phyloP scores from a whole-genome alignment of 768 basidiomycete species.

The Amanita fuliginea region DNA sequence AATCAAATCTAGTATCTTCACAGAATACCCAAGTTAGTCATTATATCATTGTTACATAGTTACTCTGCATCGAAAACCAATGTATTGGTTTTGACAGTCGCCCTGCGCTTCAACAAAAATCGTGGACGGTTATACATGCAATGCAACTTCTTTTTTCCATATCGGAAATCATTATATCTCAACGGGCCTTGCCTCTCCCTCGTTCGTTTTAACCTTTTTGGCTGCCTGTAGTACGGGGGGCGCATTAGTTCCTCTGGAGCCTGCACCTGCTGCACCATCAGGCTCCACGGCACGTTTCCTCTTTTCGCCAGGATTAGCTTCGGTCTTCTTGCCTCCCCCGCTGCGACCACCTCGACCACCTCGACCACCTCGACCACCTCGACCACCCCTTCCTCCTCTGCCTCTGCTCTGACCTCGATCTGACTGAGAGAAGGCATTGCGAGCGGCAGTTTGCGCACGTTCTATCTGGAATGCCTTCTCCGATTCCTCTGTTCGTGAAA shows the following conservation, averaged over 20 bases:
- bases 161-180: neutral
- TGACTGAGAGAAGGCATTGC: slow-evolving; percentile 27
- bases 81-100: too few relatives aligned
- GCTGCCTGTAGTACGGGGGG: slow-evolving; percentile 37
- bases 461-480: slow-evolving; percentile 67
- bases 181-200: slow-evolving; percentile 15
- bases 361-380: slow-evolving; percentile 13
- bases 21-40: too few relatives aligned
- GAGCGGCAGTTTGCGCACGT: slow-evolving; percentile 61
- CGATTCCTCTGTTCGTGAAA: slow-evolving; percentile 41
- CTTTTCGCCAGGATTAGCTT: slow-evolving; percentile 55
- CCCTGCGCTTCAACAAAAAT: too few relatives aligned
- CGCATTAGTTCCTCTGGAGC: slow-evolving; percentile 50
- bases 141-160: neutral
- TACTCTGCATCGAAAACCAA: too few relatives aligned
- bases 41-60: too few relatives aligned
- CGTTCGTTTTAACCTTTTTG: slow-evolving; percentile 36
- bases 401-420: slow-evolving; percentile 15
- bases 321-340: slow-evolving; percentile 35
- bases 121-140: too few relatives aligned
- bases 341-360: slow-evolving; percentile 22
- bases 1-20: neutral
- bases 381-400: slow-evolving; percentile 17
- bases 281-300: slow-evolving; percentile 69
- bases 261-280: slow-evolving; percentile 63